Conservation (phyloP, 73 alveolate genomes). For the Breviolum minutum region DNA sequence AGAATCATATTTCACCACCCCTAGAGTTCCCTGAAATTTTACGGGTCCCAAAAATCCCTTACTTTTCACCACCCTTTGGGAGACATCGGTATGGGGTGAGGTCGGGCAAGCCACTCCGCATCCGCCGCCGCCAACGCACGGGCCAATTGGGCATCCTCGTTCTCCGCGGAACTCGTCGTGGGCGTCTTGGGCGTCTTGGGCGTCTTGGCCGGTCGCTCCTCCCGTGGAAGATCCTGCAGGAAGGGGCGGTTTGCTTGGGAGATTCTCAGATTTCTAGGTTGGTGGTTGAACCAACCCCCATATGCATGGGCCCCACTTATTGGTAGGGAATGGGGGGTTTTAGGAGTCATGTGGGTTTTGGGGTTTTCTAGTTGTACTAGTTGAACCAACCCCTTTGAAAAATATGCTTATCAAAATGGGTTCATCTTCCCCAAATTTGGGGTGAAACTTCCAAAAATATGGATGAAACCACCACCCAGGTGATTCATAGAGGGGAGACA, state of each 20-base stretch:
- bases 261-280: background rate
- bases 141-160: constrained; percentile 4
- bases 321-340: too few species aligned
- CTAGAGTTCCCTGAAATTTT: too few species aligned
- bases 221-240: background rate
- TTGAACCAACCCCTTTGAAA: too few species aligned
- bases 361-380: too few species aligned
- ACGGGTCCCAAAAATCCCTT: background rate
- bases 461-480: too few species aligned
- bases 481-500: too few species aligned
- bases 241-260: background rate
- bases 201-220: background rate
- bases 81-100: too few species aligned
- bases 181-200: constrained; percentile 1
- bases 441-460: too few species aligned
- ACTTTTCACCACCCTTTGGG: background rate
- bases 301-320: background rate
- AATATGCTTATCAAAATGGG: too few species aligned
- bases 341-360: too few species aligned
- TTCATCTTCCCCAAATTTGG: too few species aligned
- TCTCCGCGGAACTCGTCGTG: background rate
- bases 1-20: too few species aligned
- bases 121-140: background rate
- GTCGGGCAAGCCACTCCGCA: background rate
- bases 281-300: background rate